These are phyloP conservation scores for Trichosanthes truncata DNA, from an alignment of 306 rosid species.

Conservation along the genomic window DNA sequence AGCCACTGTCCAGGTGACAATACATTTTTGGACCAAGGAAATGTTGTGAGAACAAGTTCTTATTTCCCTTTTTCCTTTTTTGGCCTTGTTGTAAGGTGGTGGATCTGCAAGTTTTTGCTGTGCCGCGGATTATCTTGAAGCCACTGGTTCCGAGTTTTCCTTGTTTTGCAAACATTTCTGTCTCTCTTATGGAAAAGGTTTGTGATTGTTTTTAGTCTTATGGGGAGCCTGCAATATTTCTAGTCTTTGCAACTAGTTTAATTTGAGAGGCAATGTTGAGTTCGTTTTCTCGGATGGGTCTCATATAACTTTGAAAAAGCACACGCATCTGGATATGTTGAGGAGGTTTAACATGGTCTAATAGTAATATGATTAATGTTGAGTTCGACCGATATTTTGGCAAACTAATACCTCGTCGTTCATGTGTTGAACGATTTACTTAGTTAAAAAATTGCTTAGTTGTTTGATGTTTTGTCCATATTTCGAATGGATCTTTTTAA, in stretches of 20 bases:
- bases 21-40: background rate
- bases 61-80: background rate
- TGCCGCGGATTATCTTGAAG: slow-evolving; percentile 56
- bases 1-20: slow-evolving; percentile 59
- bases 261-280: background rate
- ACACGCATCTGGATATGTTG: background rate
- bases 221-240: background rate
- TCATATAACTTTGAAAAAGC: background rate
- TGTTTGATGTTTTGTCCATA: background rate
- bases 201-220: background rate
- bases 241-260: background rate
- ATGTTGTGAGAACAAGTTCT: slow-evolving; percentile 14
- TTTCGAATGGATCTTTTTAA: background rate
- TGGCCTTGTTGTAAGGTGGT: slow-evolving; percentile 47
- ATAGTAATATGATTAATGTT: background rate
- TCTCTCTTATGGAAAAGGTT: slow-evolving; percentile 93
- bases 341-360: background rate
- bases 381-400: background rate
- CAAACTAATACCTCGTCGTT: background rate
- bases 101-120: slow-evolving; percentile 57
- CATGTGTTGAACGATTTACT: too few species aligned
- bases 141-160: slow-evolving; percentile 90
- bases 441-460: background rate
- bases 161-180: slow-evolving; percentile 65
- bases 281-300: background rate